A percentile compares a stretch with the other conserved stretches of the same genome.
phyloP scores from a whole-genome alignment of 805 yeast species.

The Candida lessepsii region DNA sequence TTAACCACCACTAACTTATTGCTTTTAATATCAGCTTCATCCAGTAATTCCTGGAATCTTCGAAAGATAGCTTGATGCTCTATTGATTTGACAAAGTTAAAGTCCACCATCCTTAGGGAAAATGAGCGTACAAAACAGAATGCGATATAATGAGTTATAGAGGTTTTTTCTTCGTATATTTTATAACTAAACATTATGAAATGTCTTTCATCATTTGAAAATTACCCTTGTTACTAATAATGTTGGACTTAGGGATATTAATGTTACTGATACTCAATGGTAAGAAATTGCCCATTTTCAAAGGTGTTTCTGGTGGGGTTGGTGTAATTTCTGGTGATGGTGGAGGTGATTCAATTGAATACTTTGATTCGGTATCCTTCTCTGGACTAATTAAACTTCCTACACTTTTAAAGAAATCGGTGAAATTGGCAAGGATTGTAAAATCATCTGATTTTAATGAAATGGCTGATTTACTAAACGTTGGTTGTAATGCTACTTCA shows the following conservation, averaged over 20 bases:
- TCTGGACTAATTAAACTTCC: constrained; percentile 8
- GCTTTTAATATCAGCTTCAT: background rate
- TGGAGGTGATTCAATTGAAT: background rate
- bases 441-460: constrained; percentile 3
- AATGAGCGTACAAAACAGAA: background rate
- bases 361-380: too few relatives aligned
- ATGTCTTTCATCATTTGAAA: background rate
- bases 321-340: background rate
- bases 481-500: background rate
- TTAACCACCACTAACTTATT: constrained; percentile 12
- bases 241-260: background rate
- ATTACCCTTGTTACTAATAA: background rate
- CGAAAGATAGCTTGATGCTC: constrained; percentile 13
- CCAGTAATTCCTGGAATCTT: background rate
- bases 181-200: too few relatives aligned
- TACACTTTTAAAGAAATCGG: constrained; percentile 10
- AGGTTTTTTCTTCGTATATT: too few relatives aligned
- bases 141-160: background rate
- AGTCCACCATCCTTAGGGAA: constrained; percentile 1
- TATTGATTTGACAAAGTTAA: constrained; percentile 6
- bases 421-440: constrained; percentile 5
- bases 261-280: background rate
- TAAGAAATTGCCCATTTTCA: background rate
- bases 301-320: background rate
- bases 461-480: background rate